Evolutionary conservation across 164 flowering plant species (phyloP).

Genomic region (Liquidambar formosana): DNA sequence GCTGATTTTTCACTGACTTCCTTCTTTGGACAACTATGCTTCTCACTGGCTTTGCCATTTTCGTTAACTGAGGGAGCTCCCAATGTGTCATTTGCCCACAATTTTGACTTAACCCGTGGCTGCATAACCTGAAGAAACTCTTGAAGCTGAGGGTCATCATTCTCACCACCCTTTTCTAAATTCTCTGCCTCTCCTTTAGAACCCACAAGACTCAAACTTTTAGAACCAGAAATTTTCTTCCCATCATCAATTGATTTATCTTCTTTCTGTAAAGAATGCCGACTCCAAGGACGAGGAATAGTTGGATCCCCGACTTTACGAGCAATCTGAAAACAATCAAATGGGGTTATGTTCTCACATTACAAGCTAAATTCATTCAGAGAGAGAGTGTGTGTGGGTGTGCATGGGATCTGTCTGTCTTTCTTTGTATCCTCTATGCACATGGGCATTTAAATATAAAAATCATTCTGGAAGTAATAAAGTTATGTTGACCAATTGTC

Average conservation of each 20-base stretch:
- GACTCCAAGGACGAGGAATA: slow-evolving; percentile 94
- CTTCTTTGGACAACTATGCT: slow-evolving; percentile 23
- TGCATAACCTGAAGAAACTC: slow-evolving; percentile 91
- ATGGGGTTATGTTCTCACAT: not conserved
- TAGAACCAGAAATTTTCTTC: slow-evolving; percentile 19
- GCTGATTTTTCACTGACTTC: slow-evolving; percentile 15
- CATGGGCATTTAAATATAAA: too few relatives aligned
- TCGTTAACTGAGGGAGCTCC: slow-evolving; percentile 30
- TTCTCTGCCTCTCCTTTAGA: slow-evolving; percentile 33
- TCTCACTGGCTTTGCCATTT: slow-evolving; percentile 19
- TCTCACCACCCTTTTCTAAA: slow-evolving; percentile 27
- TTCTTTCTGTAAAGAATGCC: slow-evolving; percentile 54
- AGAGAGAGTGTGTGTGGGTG: too few relatives aligned
- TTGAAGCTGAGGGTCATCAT: slow-evolving; percentile 63
- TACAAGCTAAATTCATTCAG: slow-evolving; percentile 1
- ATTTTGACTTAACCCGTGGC: slow-evolving; percentile 69
- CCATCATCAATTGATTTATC: slow-evolving; percentile 28
- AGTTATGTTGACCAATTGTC: too few relatives aligned
- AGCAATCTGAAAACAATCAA: slow-evolving; percentile 56
- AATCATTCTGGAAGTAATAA: too few relatives aligned
- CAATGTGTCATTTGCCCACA: slow-evolving; percentile 85
- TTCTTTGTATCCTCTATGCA: too few relatives aligned
- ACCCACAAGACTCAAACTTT: slow-evolving; percentile 16
- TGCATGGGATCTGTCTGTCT: not conserved
- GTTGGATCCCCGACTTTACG: slow-evolving; percentile 77